phyloP scores from a whole-genome alignment of 352 stramenopile species.

The Phytophthora crassamura region DNA sequence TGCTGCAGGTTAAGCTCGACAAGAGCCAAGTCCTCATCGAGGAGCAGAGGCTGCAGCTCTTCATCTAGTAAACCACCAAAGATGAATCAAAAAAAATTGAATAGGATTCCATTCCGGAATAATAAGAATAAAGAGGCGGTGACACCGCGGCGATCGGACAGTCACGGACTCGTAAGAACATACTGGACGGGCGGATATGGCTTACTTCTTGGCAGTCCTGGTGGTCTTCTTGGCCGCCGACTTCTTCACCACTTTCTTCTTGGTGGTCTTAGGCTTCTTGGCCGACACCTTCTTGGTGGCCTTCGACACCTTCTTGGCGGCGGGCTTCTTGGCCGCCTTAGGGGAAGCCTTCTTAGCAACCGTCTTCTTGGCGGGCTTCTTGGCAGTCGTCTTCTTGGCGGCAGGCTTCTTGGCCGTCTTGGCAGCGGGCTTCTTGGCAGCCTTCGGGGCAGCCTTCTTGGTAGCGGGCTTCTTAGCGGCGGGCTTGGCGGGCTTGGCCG shows the following conservation, averaged over 20 bases:
- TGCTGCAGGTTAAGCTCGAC: slow-evolving; percentile 77
- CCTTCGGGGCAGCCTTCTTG: slow-evolving; percentile 48
- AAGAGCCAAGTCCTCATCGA: slow-evolving; percentile 81
- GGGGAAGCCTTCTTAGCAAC: slow-evolving; percentile 41
- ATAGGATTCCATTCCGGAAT: slow-evolving; percentile 49
- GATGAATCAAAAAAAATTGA: slow-evolving; percentile 32
- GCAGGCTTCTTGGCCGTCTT: slow-evolving; percentile 37
- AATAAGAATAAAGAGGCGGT: slow-evolving; percentile 67
- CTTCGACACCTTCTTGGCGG: slow-evolving; percentile 45
- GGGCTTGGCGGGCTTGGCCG: slow-evolving; percentile 49
- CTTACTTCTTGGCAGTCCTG: slow-evolving; percentile 52
- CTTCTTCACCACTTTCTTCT: slow-evolving; percentile 81
- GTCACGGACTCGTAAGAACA: slow-evolving; percentile 34
- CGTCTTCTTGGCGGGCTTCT: slow-evolving; percentile 41
- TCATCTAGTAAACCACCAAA: slow-evolving; percentile 36
- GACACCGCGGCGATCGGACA: slow-evolving; percentile 9
- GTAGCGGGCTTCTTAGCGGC: slow-evolving; percentile 43
- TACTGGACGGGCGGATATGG: neutral
- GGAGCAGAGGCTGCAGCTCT: slow-evolving; percentile 76
- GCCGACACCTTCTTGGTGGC: slow-evolving; percentile 31
- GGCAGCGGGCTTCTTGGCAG: slow-evolving; percentile 18
- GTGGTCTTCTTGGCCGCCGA: slow-evolving; percentile 60
- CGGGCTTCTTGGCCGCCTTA: slow-evolving; percentile 52
- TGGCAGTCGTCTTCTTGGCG: slow-evolving; percentile 35
- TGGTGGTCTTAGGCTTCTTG: slow-evolving; percentile 42